Conservation (phyloP, 257 asterid species). For the Petrea volubilis region DNA sequence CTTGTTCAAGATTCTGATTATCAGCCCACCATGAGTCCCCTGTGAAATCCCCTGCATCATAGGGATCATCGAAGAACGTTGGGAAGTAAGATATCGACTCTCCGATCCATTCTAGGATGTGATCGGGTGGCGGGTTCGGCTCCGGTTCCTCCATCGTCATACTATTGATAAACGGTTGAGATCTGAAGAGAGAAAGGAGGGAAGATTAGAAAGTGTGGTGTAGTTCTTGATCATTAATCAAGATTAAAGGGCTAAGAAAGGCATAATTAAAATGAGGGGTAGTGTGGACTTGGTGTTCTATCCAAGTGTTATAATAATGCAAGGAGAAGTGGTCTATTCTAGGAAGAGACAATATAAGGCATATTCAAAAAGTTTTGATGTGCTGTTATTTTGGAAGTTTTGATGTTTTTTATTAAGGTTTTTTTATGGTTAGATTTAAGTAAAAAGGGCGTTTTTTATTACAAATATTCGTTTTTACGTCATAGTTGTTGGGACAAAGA, state of each 20-base stretch:
- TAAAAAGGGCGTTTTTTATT: slow-evolving; percentile 15
- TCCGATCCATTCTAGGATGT: slow-evolving; percentile 58
- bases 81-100: slow-evolving; percentile 56
- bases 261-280: slow-evolving; percentile 24
- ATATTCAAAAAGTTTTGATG: slow-evolving; percentile 50
- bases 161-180: background rate
- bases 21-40: slow-evolving; percentile 62
- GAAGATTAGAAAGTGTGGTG: slow-evolving; percentile 7
- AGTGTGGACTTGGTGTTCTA: slow-evolving; percentile 18
- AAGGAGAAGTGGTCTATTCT: slow-evolving; percentile 24
- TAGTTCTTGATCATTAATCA: slow-evolving; percentile 31
- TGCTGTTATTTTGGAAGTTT: slow-evolving; percentile 74
- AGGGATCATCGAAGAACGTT: slow-evolving; percentile 63
- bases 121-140: slow-evolving; percentile 47
- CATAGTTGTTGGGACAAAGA: slow-evolving; percentile 45
- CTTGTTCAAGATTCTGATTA: slow-evolving; percentile 41
- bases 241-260: slow-evolving; percentile 19
- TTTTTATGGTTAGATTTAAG: slow-evolving; percentile 19
- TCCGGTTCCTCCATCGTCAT: slow-evolving; percentile 65
- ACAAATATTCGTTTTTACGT: slow-evolving; percentile 17
- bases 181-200: background rate
- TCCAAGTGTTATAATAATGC: slow-evolving; percentile 30
- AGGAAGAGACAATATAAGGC: slow-evolving; percentile 52
- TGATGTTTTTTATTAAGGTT: slow-evolving; percentile 52
- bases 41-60: slow-evolving; percentile 44